Percentiles rank a stretch among this genome's conserved stretches.
phyloP scores from a whole-genome alignment of 257 asterid species.

The Fraxinus quadrangulata region DNA sequence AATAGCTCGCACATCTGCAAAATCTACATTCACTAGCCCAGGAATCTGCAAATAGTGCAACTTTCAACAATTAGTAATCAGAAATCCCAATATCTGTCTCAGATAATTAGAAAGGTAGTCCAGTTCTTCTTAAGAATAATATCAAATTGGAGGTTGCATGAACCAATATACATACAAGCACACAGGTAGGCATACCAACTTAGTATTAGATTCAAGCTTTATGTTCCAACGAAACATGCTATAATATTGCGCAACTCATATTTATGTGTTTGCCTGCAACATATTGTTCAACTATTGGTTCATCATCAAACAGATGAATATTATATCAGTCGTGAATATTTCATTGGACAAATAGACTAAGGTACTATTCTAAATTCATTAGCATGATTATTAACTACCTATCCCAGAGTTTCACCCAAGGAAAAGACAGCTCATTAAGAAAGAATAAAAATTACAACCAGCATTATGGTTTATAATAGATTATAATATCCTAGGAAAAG shows the following conservation, averaged over 20 bases:
- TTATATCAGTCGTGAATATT: neutral
- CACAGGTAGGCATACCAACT: neutral
- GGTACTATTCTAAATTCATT: neutral
- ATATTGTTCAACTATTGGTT: neutral
- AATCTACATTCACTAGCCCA: slow-evolving; percentile 93
- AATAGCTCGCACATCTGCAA: slow-evolving; percentile 97
- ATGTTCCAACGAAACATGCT: neutral
- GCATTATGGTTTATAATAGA: neutral
- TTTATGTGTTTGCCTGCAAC: neutral
- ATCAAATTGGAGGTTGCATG: neutral
- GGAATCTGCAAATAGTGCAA: slow-evolving; percentile 72
- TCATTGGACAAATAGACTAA: neutral
- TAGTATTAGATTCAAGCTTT: neutral
- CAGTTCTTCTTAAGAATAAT: slow-evolving; percentile 5
- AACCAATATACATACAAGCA: neutral
- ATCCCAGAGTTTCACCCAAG: neutral
- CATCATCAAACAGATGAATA: slow-evolving; percentile 6
- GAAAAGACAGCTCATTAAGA: neutral
- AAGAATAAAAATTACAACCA: neutral
- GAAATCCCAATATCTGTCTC: slow-evolving; percentile 9
- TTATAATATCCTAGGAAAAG: neutral
- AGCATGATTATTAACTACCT: neutral
- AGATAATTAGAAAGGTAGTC: neutral
- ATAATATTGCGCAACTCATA: neutral
- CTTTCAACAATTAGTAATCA: neutral